Percentiles rank a stretch among this genome's conserved stretches.
These are phyloP conservation scores for Ophiostoma fasciatum DNA, from an alignment of 2,329 filamentous ascomycete species.

Conservation along the genomic window DNA sequence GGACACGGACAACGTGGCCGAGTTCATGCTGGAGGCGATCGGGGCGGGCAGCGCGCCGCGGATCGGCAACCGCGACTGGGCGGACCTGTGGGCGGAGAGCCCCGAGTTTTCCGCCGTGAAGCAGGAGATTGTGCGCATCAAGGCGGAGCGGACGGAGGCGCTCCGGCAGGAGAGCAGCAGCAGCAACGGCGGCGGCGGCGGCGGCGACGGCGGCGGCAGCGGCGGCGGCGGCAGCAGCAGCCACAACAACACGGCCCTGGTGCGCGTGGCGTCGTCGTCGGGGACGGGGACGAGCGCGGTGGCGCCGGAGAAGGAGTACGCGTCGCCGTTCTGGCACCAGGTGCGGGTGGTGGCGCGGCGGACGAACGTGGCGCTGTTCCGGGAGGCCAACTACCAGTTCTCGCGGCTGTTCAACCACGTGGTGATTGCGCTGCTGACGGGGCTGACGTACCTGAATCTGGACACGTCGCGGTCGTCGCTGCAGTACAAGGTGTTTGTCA, in stretches of 20 bases:
- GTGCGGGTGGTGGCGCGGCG: conserved; percentile 59
- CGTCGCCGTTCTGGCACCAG: conserved; percentile 66
- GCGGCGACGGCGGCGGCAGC: conserved; percentile 13
- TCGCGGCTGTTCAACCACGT: conserved; percentile 77
- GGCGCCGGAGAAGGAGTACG: conserved; percentile 56
- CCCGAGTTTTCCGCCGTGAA: conserved; percentile 55
- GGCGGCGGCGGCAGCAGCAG: conserved; percentile 25
- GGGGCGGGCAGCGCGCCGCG: conserved; percentile 60
- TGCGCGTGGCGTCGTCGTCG: neutral
- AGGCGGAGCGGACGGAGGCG: conserved; percentile 36
- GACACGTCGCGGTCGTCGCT: conserved; percentile 61
- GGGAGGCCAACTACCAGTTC: conserved; percentile 78
- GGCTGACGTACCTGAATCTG: conserved; percentile 65
- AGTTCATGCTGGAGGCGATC: conserved; percentile 79
- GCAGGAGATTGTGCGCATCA: conserved; percentile 51
- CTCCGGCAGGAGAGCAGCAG: conserved; percentile 15
- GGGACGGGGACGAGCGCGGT: conserved; percentile 13
- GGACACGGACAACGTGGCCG: conserved; percentile 43
- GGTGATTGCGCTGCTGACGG: conserved; percentile 61
- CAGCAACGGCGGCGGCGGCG: neutral
- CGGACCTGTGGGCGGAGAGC: conserved; percentile 61
- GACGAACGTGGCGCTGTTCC: conserved; percentile 68
- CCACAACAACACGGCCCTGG: conserved; percentile 11
- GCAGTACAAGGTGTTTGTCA: conserved; percentile 77
- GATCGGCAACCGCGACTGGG: conserved; percentile 64